Evolutionary conservation across 345 rosid species (phyloP).

Genomic region (Populus davidiana): DNA sequence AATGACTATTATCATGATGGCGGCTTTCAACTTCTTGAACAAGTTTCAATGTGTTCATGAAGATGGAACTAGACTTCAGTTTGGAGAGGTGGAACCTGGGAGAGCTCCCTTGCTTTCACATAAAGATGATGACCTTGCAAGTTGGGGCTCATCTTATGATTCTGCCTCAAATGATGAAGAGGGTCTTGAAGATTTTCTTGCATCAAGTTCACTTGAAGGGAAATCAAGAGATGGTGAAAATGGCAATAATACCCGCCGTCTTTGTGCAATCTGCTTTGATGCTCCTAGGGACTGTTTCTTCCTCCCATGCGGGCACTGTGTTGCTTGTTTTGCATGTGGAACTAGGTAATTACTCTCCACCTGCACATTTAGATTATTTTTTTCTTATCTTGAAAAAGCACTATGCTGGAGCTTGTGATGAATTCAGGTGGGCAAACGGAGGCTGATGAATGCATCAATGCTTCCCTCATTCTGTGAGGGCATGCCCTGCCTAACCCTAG

Average conservation of each 20-base stretch:
- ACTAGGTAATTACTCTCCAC: conserved; percentile 51
- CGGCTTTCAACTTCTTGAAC: conserved; percentile 56
- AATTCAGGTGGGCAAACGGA: not conserved
- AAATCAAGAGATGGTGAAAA: conserved; percentile 53
- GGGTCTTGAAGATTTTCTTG: conserved; percentile 58
- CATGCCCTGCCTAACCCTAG: not conserved
- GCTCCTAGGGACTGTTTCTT: conserved; percentile 98
- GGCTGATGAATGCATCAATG: not conserved
- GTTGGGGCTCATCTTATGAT: conserved; percentile 94
- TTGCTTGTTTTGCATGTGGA: conserved; percentile 89
- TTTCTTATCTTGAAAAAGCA: not conserved
- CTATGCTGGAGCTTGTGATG: not conserved
- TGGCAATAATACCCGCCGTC: conserved; percentile 67
- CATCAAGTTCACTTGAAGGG: conserved; percentile 39
- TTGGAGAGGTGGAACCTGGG: conserved; percentile 35
- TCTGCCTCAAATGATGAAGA: conserved; percentile 65
- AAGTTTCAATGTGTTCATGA: conserved; percentile 44
- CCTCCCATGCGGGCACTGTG: conserved; percentile 97
- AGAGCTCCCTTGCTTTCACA: conserved; percentile 72
- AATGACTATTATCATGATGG: conserved; percentile 61
- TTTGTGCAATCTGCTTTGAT: conserved; percentile 95
- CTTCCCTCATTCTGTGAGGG: not conserved
- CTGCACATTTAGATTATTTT: not conserved
- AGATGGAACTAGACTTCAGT: conserved; percentile 32
- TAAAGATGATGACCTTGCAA: conserved; percentile 86